Base-by-base conservation (phyloP, 257 asterid genomes). In the Cinchona pubescens region DNA sequence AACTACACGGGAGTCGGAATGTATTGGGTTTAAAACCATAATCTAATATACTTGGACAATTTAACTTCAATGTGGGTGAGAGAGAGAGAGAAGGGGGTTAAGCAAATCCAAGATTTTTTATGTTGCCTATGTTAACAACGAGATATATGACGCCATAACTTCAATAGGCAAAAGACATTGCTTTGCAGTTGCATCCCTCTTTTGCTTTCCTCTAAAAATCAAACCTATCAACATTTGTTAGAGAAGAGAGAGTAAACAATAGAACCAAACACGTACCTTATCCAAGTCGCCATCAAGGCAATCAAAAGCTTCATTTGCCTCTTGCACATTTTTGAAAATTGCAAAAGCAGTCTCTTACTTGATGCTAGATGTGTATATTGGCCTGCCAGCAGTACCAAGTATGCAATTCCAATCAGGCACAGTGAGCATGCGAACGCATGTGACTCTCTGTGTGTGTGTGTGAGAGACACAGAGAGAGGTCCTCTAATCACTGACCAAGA, bases 241-340 rank as follows among this genome's bases (percentile, higher is more conserved):
- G 55, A 64, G 72, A 14, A 21, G 49, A 59, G 6, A 19, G 25
- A 45, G 51, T n/a, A 49, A 40, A 25, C 3, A 67, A 15, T 58
- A 34, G 29, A 53, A 64, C 66, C 66, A 30, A 55, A 46, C 16
- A 71, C 74, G 66, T 69, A 92, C 98, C 96, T 90, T 87, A 34
- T 82, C 92, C 60, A 70, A 68, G 73, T 69, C 71, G 53, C 97
- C 99, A 60, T 88, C 89, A 75, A 95, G 86, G 71, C 76, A 75
- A 42, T 84, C 81, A 77, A 88, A 95, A 38, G 96, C 87, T 85
- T 84, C 85, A 68, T 74, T 72, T 71, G 98, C 97, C 79, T 85
- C 96, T 75, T 85, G 88, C 79, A 78, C 82, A 85, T 75, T 85
- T 82, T 81, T 81, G 84, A 89, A 95, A 72, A 81, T 81, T 56